These are phyloP conservation scores for Phytophthora pisi DNA, from an alignment of 352 stramenopile species.

Conservation along the genomic window DNA sequence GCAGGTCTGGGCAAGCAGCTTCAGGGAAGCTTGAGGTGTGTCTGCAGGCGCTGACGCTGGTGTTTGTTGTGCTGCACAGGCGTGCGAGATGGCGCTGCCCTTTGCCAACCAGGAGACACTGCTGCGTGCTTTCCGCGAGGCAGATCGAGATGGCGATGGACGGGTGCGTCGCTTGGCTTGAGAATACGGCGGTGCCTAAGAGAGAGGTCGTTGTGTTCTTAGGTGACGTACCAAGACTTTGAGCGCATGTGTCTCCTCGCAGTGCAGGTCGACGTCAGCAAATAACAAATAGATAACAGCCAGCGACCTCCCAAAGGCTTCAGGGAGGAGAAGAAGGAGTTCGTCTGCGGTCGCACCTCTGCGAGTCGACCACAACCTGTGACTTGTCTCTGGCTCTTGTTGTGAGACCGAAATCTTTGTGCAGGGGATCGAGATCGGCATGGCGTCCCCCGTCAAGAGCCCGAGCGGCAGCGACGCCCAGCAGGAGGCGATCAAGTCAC, in stretches of 20 bases:
- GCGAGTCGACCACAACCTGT: background rate
- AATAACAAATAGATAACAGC: constrained; percentile 38
- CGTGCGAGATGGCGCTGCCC: constrained; percentile 46
- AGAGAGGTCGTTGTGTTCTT: background rate
- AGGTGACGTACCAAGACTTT: constrained; percentile 77
- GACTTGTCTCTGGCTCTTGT: constrained; percentile 23
- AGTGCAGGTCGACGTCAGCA: constrained; percentile 35
- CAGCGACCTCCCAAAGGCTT: background rate
- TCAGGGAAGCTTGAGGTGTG: no score
- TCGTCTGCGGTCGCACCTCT: background rate
- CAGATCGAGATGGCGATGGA: constrained; percentile 63
- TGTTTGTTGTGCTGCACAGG: constrained; percentile 7
- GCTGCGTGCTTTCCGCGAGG: constrained; percentile 51
- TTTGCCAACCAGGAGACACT: constrained; percentile 40
- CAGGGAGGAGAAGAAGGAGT: background rate
- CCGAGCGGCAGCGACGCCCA: constrained; percentile 19
- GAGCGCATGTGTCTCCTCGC: constrained; percentile 63
- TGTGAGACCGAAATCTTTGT: constrained; percentile 16
- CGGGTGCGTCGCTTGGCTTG: constrained; percentile 29
- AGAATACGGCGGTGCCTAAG: no score
- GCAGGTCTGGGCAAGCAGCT: constrained; percentile 15
- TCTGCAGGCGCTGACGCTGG: no score
- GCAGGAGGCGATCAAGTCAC: constrained; percentile 45
- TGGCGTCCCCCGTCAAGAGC: constrained; percentile 16
- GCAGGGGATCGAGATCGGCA: constrained; percentile 8